Base-by-base conservation (phyloP, 2,329 filamentous ascomycete species). In the Monilinia vaccinii-corymbosi region DNA sequence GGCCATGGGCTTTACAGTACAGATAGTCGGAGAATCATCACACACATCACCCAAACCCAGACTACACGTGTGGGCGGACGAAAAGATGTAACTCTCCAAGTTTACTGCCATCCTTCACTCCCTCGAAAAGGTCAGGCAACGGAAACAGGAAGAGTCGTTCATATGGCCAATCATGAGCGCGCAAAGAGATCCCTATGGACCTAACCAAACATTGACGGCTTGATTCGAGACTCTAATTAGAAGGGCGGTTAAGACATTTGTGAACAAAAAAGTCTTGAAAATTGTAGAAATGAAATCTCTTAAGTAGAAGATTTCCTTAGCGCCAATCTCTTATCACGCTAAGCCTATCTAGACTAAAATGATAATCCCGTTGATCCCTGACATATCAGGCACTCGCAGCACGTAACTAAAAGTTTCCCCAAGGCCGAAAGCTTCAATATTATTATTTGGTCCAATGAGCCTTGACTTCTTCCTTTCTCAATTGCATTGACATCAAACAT, bases 161-260 rank as follows among this genome's bases (percentile, higher is more conserved):
- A 88, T 89, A 95, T 90, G 88, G 93, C 88, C 89, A 81, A 89
- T 91, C 90, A 86, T 92, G 91, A 99, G 94, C 94, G 90, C 93
- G 92, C 89, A 79, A 79, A 66, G 88, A 92, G 89, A 82, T 79
- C 87, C 80, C 47, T 75, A 75, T 80, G 85, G 83, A 87, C 83
- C 90, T 95, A 89, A 90, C 89, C 85, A 91, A 91, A 88, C 83
- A 97, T 82, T 90, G 89, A 92, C 73, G 75, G 84, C 88, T 85
- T 89, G 85, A 85, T 88, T 88, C 92, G 93, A 95, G 94, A 99
- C 94, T 99, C 94, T 97, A 97, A 93, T 89, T 89, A 89, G 84
- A 87, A 88, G 87, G 91, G 87, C 85, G 73, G 80, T 83, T 51
- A 58, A 58, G 84, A 90, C 86, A 90, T 89, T 93, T 79, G 81